phyloP scores from a whole-genome alignment of 208 protist species.

The Crithidia acanthocephali region DNA sequence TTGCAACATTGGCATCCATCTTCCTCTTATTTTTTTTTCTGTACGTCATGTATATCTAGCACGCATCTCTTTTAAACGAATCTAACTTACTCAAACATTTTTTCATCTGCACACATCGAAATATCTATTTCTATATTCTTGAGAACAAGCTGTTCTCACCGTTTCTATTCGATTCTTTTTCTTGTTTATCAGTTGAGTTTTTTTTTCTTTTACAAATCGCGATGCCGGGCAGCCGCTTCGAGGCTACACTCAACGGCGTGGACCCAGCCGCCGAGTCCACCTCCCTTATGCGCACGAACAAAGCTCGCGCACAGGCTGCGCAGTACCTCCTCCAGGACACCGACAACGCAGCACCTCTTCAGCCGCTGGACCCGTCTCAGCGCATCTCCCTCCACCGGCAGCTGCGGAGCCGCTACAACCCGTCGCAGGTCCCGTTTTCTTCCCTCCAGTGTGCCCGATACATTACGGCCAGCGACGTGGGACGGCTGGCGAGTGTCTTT shows the following conservation, averaged over 20 bases:
- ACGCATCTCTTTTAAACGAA: no score
- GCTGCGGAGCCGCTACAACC: constrained; percentile 75
- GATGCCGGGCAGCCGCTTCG: not conserved
- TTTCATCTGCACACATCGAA: no score
- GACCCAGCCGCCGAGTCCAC: not conserved
- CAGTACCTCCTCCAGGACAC: constrained; percentile 42
- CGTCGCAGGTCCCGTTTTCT: constrained; percentile 68
- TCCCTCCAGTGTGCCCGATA: constrained; percentile 58
- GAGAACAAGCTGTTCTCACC: no score
- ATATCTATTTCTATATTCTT: no score
- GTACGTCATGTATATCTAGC: no score
- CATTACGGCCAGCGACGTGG: constrained; percentile 60
- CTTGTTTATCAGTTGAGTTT: no score
- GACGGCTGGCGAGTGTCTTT: constrained; percentile 46
- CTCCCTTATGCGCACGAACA: constrained; percentile 29
- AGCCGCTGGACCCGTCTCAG: constrained; percentile 38
- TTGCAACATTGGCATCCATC: no score
- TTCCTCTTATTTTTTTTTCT: no score
- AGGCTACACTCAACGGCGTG: not conserved
- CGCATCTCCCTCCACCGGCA: constrained; percentile 53
- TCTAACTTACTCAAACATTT: no score
- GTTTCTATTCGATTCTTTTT: no score
- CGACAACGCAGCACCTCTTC: constrained; percentile 32
- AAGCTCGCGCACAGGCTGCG: constrained; percentile 51
- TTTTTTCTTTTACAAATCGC: not conserved